Evolutionary conservation across 371 early-diverging fungal genomes (phyloP), one percentile per base, ranked within the genome.

Genomic region (Circinella minor): DNA sequence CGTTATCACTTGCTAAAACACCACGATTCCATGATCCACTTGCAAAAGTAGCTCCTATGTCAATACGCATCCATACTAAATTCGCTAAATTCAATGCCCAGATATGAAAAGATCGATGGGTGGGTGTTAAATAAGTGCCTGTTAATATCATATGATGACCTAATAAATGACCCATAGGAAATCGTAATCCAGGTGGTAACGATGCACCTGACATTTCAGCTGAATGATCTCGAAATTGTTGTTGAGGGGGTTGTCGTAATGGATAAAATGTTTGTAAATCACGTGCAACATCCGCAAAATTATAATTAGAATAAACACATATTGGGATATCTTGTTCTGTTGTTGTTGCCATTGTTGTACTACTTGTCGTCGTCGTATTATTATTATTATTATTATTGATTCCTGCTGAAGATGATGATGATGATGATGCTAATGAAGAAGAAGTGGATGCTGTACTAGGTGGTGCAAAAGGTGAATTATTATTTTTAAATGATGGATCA

Each of bases 11-110:
- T 17, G 51, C 83, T 6, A 94, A 71, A 0, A 92, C 73, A 10
- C 91, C 91, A 49, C 91, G 83, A 77, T 92, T 94, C 94, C 94
- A 94, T 39, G 92, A 92, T 6, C 93, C 93, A 4, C 86, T 77
- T 20, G 83, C 73, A 59, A 92, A 86, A 36, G 85, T 81, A 0
- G 89, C 79, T 1, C 92, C 93, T 20, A 91, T 90, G 60, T 87
- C 86, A 65, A 94, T 85, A 4, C 90, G 87, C 36, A 81, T 78
- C 94, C 94, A 94, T 4, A 81, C 83, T 38, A 89, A 72, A 48
- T 87, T 86, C 9, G 83, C 77, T 36, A 92, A 71, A 71, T 93
- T 89, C 20, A 92, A 79, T 3, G 90, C 86, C 94, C 94, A 94
- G 27, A 92, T 79, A 59, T 91, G 87, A 79, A 94, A 90, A 4